Evolutionary conservation across 305 asterid species (phyloP).

Genomic region (Nicotiana rustica): DNA sequence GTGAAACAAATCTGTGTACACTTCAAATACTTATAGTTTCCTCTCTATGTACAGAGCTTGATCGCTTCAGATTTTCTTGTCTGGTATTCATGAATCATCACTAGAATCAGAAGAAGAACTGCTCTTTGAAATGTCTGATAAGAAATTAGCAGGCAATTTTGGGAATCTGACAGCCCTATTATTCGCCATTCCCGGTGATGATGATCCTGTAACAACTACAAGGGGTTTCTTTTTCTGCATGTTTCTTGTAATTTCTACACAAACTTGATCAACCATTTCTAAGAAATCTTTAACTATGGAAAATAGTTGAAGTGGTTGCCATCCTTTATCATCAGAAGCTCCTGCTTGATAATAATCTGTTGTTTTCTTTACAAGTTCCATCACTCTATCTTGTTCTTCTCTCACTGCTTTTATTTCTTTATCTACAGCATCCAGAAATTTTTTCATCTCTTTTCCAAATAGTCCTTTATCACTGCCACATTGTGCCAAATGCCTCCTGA

Average conservation of each 20-base stretch:
- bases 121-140: conserved; percentile 67
- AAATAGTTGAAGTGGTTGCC: conserved; percentile 65
- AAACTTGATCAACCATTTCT: conserved; percentile 88
- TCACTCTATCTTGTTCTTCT: conserved; percentile 70
- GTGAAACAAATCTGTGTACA: conserved; percentile 33
- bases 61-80: conserved; percentile 10
- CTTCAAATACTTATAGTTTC: not conserved
- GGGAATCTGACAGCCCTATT: conserved; percentile 77
- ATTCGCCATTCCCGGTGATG: conserved; percentile 60
- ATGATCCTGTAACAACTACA: conserved; percentile 50
- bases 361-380: conserved; percentile 75
- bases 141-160: conserved; percentile 77
- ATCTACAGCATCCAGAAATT: conserved; percentile 69
- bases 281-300: conserved; percentile 78
- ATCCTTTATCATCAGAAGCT: conserved; percentile 62
- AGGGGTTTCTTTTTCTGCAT: conserved; percentile 66
- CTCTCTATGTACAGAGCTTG: conserved; percentile 36
- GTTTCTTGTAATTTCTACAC: conserved; percentile 79
- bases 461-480: conserved; percentile 54
- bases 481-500: conserved; percentile 42
- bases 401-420: conserved; percentile 57
- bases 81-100: conserved; percentile 36
- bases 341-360: conserved; percentile 88
- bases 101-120: conserved; percentile 39
- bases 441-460: conserved; percentile 61